Evolutionary conservation across 176 grass and related monocot species (phyloP).

Genomic region (Typha latifolia): DNA sequence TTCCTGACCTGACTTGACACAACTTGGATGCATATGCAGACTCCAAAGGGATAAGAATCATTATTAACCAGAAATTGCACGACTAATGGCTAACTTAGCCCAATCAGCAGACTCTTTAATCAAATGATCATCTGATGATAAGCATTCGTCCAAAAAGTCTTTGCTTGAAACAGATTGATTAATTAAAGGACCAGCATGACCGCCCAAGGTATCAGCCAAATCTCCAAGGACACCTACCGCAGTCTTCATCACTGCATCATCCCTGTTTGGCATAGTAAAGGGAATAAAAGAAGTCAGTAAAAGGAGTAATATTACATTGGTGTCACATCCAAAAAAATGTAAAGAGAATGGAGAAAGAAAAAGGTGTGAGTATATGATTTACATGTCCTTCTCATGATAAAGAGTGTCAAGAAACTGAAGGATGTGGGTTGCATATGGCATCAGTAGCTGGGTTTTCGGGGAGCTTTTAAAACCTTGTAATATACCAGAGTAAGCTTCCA

Average conservation of each 20-base stretch:
- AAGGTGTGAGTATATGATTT: constrained; percentile 17
- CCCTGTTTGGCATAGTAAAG: constrained; percentile 21
- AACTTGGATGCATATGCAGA: constrained; percentile 2
- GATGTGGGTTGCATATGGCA: constrained; percentile 69
- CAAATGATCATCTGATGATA: constrained; percentile 66
- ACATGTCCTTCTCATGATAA: constrained; percentile 78
- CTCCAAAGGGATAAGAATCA: neutral
- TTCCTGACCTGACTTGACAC: neutral
- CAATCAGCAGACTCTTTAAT: constrained; percentile 86
- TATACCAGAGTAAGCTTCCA: constrained; percentile 95
- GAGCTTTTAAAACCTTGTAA: constrained; percentile 90
- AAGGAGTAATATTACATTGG: neutral
- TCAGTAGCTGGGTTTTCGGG: constrained; percentile 63
- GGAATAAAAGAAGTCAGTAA: neutral
- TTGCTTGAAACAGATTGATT: constrained; percentile 64
- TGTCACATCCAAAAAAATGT: neutral
- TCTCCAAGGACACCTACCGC: constrained; percentile 80
- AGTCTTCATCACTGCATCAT: constrained; percentile 92
- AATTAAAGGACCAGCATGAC: constrained; percentile 66
- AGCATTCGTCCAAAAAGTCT: constrained; percentile 77
- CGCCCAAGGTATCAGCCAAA: constrained; percentile 74
- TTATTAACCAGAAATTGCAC: constrained; percentile 69
- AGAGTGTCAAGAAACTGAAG: constrained; percentile 72
- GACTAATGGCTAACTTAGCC: constrained; percentile 71
- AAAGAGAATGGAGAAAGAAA: constrained; percentile 10